Percentiles rank a stretch among this genome's conserved stretches.
These are phyloP conservation scores for Pouteria campechiana DNA, from an alignment of 179 eudicot genomes.

Conservation along the genomic window DNA sequence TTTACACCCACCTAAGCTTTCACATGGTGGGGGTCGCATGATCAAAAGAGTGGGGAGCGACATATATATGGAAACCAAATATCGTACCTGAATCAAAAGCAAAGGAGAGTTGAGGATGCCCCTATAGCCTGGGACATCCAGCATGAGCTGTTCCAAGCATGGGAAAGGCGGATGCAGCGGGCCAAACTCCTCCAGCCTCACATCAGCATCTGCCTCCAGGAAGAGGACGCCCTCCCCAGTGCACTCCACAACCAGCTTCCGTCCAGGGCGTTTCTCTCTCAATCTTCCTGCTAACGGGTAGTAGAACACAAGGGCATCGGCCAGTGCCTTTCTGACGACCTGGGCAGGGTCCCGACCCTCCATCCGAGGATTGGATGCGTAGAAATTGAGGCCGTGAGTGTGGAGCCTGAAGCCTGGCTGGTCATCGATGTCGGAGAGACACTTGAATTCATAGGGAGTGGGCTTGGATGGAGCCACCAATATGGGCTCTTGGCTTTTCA, in stretches of 20 bases:
- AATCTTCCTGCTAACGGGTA: slow-evolving; percentile 48
- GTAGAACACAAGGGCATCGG: slow-evolving; percentile 33
- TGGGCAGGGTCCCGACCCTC: slow-evolving; percentile 25
- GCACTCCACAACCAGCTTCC: slow-evolving; percentile 44
- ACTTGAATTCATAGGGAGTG: too few relatives aligned
- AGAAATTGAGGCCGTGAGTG: slow-evolving; percentile 33
- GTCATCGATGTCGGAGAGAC: slow-evolving; percentile 58
- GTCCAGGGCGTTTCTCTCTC: slow-evolving; percentile 19
- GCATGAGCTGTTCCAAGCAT: slow-evolving; percentile 30
- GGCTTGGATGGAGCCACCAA: too few relatives aligned
- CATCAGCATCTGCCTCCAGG: slow-evolving; percentile 45
- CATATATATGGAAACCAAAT: too few relatives aligned
- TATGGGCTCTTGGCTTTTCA: too few relatives aligned
- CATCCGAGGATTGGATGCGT: slow-evolving; percentile 11
- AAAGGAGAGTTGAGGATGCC: slow-evolving; percentile 31
- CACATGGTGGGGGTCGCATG: too few relatives aligned
- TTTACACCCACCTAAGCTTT: too few relatives aligned
- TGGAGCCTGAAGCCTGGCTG: slow-evolving; percentile 44
- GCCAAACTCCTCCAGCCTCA: slow-evolving; percentile 24
- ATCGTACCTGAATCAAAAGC: slow-evolving; percentile 46
- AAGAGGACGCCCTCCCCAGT: slow-evolving; percentile 42
- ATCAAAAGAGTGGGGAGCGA: too few relatives aligned
- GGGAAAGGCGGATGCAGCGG: slow-evolving; percentile 47
- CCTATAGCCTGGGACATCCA: slow-evolving; percentile 38
- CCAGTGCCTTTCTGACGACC: slow-evolving; percentile 31